Evolutionary conservation across 2,329 filamentous ascomycete genomes (phyloP).

Genomic region (Fusarium hostae): DNA sequence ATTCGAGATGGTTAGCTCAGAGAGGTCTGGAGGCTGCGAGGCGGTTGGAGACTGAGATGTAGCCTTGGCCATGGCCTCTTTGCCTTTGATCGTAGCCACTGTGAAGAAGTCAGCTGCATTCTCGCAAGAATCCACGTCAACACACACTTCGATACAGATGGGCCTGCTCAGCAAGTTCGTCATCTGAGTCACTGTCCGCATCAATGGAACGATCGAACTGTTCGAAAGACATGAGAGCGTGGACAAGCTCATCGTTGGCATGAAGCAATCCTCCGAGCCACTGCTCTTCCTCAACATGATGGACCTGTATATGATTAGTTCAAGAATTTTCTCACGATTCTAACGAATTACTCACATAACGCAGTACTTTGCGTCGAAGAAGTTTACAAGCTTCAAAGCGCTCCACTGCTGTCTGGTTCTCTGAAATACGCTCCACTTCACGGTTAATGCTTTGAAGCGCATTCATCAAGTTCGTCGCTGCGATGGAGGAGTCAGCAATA

Average conservation of each 20-base stretch:
- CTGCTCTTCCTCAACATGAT: slow-evolving; percentile 89
- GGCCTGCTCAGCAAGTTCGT: slow-evolving; percentile 74
- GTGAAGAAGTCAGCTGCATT: slow-evolving; percentile 30
- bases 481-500: slow-evolving; percentile 90
- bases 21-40: slow-evolving; percentile 56
- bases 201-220: slow-evolving; percentile 89
- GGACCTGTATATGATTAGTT: slow-evolving; percentile 66
- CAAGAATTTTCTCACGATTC: background rate
- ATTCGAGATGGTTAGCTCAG: slow-evolving; percentile 56
- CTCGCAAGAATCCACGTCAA: slow-evolving; percentile 25
- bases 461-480: slow-evolving; percentile 91
- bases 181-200: slow-evolving; percentile 76
- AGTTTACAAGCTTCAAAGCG: slow-evolving; percentile 89
- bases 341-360: slow-evolving; percentile 69
- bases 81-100: slow-evolving; percentile 66
- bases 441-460: slow-evolving; percentile 90
- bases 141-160: slow-evolving; percentile 70
- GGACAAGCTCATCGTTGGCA: slow-evolving; percentile 95
- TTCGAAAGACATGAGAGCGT: slow-evolving; percentile 92
- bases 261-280: slow-evolving; percentile 91
- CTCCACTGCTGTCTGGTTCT: slow-evolving; percentile 78
- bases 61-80: slow-evolving; percentile 57
- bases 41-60: slow-evolving; percentile 53
- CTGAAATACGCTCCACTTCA: slow-evolving; percentile 86
- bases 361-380: slow-evolving; percentile 83